These are phyloP conservation scores for Daldinia grandis DNA, from an alignment of 495 filamentous ascomycete genomes.

Conservation along the genomic window DNA sequence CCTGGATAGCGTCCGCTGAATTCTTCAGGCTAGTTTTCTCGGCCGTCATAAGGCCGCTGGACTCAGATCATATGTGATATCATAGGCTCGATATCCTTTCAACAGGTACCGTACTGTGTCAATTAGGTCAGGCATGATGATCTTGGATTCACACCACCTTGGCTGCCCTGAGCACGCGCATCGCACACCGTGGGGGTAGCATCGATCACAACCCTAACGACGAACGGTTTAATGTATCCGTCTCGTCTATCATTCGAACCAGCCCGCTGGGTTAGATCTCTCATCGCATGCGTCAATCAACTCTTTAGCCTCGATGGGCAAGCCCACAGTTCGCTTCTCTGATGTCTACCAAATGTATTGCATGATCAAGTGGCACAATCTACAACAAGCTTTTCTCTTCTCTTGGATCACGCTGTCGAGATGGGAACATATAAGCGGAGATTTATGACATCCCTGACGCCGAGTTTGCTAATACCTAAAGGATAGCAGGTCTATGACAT, in stretches of 20 bases:
- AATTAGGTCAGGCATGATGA: constrained; percentile 1
- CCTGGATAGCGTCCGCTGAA: constrained; percentile 1
- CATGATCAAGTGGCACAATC: constrained; percentile 11
- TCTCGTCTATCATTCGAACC: constrained; percentile 20
- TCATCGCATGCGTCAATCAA: constrained; percentile 15
- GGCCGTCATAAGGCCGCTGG: background rate
- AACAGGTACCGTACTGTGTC: no score
- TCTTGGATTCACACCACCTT: constrained; percentile 9
- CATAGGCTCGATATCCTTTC: background rate
- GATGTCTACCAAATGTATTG: constrained; percentile 1
- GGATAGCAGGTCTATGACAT: background rate
- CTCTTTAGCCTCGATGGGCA: background rate
- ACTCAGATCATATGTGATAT: background rate
- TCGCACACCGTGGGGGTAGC: constrained; percentile 17
- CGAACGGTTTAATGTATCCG: background rate
- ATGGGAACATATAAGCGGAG: background rate
- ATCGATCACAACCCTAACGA: constrained; percentile 13
- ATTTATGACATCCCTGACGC: constrained; percentile 8
- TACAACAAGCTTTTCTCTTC: background rate
- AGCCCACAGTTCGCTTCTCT: constrained; percentile 1
- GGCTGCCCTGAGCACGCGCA: background rate
- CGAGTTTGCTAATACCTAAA: background rate
- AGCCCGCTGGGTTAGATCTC: constrained; percentile 27
- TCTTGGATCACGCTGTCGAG: background rate
- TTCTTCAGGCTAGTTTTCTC: background rate